These are phyloP conservation scores for Exserohilum rostratum DNA, from an alignment of 2,329 filamentous ascomycete species.

Conservation along the genomic window DNA sequence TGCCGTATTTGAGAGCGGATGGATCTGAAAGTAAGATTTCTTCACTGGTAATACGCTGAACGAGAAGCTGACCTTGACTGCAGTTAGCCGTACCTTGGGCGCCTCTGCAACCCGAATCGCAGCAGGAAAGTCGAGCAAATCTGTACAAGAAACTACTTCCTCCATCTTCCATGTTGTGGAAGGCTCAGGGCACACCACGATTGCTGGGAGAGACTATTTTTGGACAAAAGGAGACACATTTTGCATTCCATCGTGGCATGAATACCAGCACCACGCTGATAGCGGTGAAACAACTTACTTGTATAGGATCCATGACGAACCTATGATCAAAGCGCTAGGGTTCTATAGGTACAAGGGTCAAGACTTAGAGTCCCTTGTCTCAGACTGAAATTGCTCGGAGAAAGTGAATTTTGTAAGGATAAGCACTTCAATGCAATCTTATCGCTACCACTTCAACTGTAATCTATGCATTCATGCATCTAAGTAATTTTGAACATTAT, in stretches of 20 bases:
- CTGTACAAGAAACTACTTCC: slow-evolving; percentile 58
- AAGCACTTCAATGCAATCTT: no score
- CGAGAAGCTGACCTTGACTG: neutral
- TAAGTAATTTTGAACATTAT: no score
- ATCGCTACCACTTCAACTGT: no score
- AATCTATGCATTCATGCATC: no score
- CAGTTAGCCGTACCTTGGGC: slow-evolving; percentile 57
- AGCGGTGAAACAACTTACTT: slow-evolving; percentile 52
- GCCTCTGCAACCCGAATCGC: slow-evolving; percentile 55
- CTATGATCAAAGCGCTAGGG: slow-evolving; percentile 59
- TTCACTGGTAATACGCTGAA: neutral
- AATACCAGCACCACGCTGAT: slow-evolving; percentile 56
- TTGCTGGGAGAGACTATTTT: slow-evolving; percentile 47
- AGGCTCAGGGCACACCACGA: slow-evolving; percentile 52
- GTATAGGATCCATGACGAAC: slow-evolving; percentile 62
- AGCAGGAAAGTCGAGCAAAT: slow-evolving; percentile 46
- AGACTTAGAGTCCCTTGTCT: slow-evolving; percentile 51
- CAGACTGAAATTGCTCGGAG: neutral
- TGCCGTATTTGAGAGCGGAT: neutral
- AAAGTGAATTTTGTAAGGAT: neutral
- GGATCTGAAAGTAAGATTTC: neutral
- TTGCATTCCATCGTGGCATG: slow-evolving; percentile 60
- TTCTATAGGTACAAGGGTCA: slow-evolving; percentile 55
- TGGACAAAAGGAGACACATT: slow-evolving; percentile 63
- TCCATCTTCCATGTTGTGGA: slow-evolving; percentile 61